Conservation (phyloP, 164 flowering plant genomes). For the Macadamia tetraphylla region DNA sequence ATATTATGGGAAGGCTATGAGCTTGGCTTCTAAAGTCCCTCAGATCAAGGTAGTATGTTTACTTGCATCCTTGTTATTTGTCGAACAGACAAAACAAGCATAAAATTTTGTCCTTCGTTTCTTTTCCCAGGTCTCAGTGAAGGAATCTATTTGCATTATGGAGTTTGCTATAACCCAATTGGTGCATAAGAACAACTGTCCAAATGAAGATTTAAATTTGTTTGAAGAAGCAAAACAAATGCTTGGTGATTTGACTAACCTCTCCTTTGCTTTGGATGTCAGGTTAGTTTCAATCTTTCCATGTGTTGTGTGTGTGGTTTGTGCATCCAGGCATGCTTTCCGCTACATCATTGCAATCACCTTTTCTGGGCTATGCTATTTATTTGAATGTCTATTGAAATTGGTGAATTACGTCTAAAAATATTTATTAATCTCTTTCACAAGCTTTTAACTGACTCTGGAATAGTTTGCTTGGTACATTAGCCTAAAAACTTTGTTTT, state of each 20-base stretch:
- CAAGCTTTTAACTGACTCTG: too few species aligned
- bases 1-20: not conserved
- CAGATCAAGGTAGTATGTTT: slow-evolving; percentile 20
- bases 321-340: not conserved
- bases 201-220: slow-evolving; percentile 1
- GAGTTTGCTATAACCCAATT: slow-evolving; percentile 10
- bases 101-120: not conserved
- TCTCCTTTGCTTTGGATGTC: slow-evolving; percentile 13
- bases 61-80: not conserved
- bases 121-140: slow-evolving; percentile 15
- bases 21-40: not conserved
- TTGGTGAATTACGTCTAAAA: too few species aligned
- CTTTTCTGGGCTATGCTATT: not conserved
- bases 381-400: not conserved
- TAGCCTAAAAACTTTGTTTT: not conserved
- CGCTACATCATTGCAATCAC: not conserved
- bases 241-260: slow-evolving; percentile 19
- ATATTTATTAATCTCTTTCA: too few species aligned
- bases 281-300: slow-evolving; percentile 13
- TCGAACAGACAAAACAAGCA: not conserved
- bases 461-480: too few species aligned
- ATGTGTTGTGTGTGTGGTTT: not conserved
- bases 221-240: slow-evolving; percentile 6
- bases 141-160: slow-evolving; percentile 15
- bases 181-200: not conserved